These are phyloP conservation scores for Alternaria atra DNA, from an alignment of 2,329 filamentous ascomycete species.

Conservation along the genomic window DNA sequence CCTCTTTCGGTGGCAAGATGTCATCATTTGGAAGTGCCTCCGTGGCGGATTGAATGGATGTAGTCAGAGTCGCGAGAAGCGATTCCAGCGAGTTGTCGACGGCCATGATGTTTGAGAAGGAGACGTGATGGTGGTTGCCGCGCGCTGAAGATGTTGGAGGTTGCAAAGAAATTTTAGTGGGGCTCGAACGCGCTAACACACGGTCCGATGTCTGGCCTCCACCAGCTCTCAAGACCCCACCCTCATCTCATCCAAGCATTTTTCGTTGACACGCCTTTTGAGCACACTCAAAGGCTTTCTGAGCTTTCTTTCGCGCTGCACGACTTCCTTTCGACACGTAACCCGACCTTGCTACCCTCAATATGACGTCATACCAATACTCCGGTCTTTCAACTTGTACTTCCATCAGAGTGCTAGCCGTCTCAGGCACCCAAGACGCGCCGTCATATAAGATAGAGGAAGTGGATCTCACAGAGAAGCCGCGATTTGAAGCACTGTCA, in stretches of 20 bases:
- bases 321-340: not conserved
- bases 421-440: not conserved
- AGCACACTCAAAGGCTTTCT: too few species aligned
- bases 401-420: not conserved
- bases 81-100: slow-evolving; percentile 52
- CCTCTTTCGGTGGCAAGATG: slow-evolving; percentile 79
- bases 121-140: slow-evolving; percentile 11
- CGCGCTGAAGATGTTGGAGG: slow-evolving; percentile 8
- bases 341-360: too few species aligned
- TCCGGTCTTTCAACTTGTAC: not conserved
- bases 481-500: not conserved
- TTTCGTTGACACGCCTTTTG: too few species aligned
- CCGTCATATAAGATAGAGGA: not conserved
- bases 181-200: slow-evolving; percentile 7
- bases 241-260: not conserved
- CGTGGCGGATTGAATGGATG: slow-evolving; percentile 70
- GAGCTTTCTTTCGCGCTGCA: not conserved
- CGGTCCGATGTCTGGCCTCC: not conserved
- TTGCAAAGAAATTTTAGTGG: slow-evolving; percentile 29
- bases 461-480: not conserved
- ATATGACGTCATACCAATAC: not conserved
- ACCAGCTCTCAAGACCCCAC: not conserved
- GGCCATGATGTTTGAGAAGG: slow-evolving; percentile 39
- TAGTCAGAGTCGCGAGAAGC: slow-evolving; percentile 57
- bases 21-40: slow-evolving; percentile 62